Evolutionary conservation across 2,329 filamentous ascomycete species (phyloP), one percentile per base, ranked within the genome.

Genomic region (Venturia effusa): DNA sequence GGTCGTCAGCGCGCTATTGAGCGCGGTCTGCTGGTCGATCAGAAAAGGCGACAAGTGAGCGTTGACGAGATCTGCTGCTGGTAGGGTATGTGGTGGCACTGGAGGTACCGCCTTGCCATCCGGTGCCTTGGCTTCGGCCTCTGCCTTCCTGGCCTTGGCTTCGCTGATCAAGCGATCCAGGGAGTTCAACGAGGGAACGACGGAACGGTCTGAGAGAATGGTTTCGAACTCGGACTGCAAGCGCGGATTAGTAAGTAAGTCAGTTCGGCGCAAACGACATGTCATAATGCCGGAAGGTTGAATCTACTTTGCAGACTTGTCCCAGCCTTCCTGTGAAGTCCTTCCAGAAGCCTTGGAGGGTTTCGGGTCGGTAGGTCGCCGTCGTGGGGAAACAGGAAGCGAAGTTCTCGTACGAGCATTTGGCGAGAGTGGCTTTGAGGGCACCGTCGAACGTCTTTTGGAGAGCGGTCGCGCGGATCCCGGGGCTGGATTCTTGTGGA

Each of bases 351-450:
- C 78, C 77, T 68, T 84, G 80, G 64, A 88, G 70, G 51, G 79
- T 80, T 32, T 80, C 80, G 1, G 83, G 81, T 13, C 82, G 82
- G 68, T 85, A 77, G 68, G 78, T 75, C 22, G 84, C 82, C 1
- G 84, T 81, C 0, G 85, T 88, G 0, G 85, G 84, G 67, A 87
- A 87, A 69, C 85, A 88, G 30, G 82, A 76, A 0, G 83, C 79
- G 71, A 87, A 88, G 68, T 86, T 86, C 60, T 77, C 75, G 70
- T 85, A 82, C 11, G 79, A 83, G 72, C 83, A 85, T 61, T 83
- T 83, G 66, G 82, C 81, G n/a, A 87, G 72, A 0, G 84, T 83
- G 66, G 84, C 81, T 13, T 79, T 77, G 27, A 86, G 78, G 19
- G 85, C 84, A 66, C 84, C 78, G 63, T 77, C 75, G 75, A 85